These are phyloP conservation scores for Ganoderma sinense DNA, from an alignment of 1,284 basidiomycete genomes.

Conservation along the genomic window DNA sequence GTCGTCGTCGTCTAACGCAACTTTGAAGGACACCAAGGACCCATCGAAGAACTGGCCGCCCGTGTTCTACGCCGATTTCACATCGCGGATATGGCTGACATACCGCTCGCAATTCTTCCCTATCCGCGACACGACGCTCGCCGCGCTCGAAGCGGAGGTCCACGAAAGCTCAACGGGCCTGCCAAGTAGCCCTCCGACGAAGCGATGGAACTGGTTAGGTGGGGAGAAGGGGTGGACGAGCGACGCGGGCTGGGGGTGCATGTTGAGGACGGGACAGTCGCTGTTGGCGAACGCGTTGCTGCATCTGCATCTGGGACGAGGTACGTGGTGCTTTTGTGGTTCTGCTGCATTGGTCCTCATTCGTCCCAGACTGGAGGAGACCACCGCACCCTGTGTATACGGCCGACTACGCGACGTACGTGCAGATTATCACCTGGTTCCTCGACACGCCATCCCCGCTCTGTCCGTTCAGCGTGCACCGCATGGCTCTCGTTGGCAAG, in stretches of 20 bases:
- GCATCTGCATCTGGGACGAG: constrained; percentile 85
- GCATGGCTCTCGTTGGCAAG: constrained; percentile 95
- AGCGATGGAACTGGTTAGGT: constrained; percentile 57
- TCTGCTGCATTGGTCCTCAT: background rate
- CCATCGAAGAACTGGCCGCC: constrained; percentile 73
- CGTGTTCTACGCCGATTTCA: constrained; percentile 90
- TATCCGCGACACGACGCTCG: constrained; percentile 74
- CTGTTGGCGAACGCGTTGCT: constrained; percentile 90
- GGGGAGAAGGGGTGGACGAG: constrained; percentile 87
- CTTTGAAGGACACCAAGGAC: constrained; percentile 47
- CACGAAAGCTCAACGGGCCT: constrained; percentile 33
- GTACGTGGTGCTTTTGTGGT: constrained; percentile 52
- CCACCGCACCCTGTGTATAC: constrained; percentile 68
- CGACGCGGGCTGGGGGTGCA: constrained; percentile 98
- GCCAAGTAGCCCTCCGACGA: constrained; percentile 45
- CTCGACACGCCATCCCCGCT: constrained; percentile 88
- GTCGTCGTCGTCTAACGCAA: constrained; percentile 37
- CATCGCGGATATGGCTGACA: constrained; percentile 88
- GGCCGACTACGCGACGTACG: constrained; percentile 76
- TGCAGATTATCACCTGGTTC: constrained; percentile 94
- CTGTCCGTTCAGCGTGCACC: constrained; percentile 96
- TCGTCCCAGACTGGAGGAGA: constrained; percentile 77
- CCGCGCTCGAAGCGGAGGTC: constrained; percentile 52
- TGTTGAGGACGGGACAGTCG: constrained; percentile 95
- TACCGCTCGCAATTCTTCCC: constrained; percentile 91